phyloP scores from a whole-genome alignment of 2,329 filamentous ascomycete genomes.

The Truncatella angustata region DNA sequence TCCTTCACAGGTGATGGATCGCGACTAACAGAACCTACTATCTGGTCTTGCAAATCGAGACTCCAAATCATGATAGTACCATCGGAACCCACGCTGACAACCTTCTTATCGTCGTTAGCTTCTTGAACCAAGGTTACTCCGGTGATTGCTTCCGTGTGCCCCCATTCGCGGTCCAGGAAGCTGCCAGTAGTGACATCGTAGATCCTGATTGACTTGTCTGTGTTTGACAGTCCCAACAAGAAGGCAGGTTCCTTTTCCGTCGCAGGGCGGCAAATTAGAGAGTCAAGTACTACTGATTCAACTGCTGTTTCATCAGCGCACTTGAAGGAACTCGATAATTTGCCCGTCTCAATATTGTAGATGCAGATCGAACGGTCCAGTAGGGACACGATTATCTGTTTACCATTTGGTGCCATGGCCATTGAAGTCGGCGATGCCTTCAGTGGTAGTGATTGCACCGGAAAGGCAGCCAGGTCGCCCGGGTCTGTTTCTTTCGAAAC shows the following conservation, averaged over 20 bases:
- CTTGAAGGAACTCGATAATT: constrained; percentile 72
- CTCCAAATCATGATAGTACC: constrained; percentile 82
- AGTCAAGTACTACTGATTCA: constrained; percentile 82
- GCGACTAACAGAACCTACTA: constrained; percentile 40
- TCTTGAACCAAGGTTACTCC: constrained; percentile 72
- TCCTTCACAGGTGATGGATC: constrained; percentile 56
- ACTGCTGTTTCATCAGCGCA: constrained; percentile 75
- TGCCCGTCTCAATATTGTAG: constrained; percentile 65
- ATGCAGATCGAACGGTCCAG: constrained; percentile 60
- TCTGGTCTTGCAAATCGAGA: constrained; percentile 48
- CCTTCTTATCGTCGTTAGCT: constrained; percentile 51
- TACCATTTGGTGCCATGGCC: constrained; percentile 62
- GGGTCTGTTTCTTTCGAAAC: constrained; percentile 65
- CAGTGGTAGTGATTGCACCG: constrained; percentile 73
- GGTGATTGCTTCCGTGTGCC: constrained; percentile 91
- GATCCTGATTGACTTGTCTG: constrained; percentile 90
- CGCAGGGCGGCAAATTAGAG: constrained; percentile 63
- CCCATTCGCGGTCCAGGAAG: constrained; percentile 87
- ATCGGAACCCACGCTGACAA: constrained; percentile 76
- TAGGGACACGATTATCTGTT: constrained; percentile 57
- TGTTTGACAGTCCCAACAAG: constrained; percentile 85
- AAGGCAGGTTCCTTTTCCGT: constrained; percentile 58
- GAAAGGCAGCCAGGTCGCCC: constrained; percentile 71
- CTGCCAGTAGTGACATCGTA: constrained; percentile 77
- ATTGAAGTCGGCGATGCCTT: constrained; percentile 88